These are phyloP conservation scores for Tricharina praecox DNA, from an alignment of 495 filamentous ascomycete species.

Conservation along the genomic window DNA sequence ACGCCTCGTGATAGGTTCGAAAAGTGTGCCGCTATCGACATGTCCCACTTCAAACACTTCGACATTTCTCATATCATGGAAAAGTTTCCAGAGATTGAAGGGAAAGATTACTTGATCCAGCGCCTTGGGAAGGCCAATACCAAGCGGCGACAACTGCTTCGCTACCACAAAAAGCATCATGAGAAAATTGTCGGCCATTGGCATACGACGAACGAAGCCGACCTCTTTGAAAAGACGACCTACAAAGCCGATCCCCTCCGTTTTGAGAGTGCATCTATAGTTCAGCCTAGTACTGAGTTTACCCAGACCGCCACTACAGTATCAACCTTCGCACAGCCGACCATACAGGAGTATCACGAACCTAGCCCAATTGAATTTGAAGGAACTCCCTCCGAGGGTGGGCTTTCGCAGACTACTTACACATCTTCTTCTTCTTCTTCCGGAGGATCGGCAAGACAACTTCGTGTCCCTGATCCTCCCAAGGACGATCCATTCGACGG, in stretches of 20 bases:
- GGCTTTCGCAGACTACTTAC: conserved; percentile 14
- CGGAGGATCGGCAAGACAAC: not conserved
- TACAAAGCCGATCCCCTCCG: too few species aligned
- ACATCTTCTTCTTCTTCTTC: conserved; percentile 1
- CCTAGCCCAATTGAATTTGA: too few species aligned
- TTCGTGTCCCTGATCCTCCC: conserved; percentile 10
- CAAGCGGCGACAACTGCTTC: conserved; percentile 20
- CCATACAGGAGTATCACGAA: too few species aligned
- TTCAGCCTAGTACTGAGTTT: not conserved
- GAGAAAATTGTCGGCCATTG: conserved; percentile 8
- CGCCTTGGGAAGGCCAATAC: conserved; percentile 29
- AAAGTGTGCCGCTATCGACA: conserved; percentile 22
- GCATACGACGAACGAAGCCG: not conserved
- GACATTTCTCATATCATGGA: conserved; percentile 22
- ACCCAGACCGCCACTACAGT: conserved; percentile 12
- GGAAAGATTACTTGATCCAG: conserved; percentile 12
- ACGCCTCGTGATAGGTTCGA: conserved; percentile 23
- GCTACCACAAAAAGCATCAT: conserved; percentile 19
- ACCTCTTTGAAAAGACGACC: not conserved
- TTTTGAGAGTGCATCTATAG: not conserved
- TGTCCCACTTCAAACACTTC: conserved; percentile 26
- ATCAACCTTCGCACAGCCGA: conserved; percentile 11
- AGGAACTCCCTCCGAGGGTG: conserved; percentile 5
- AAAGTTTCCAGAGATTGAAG: not conserved
- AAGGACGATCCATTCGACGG: conserved; percentile 4